phyloP scores from a whole-genome alignment of 345 rosid species.

The Luvunga scandens region DNA sequence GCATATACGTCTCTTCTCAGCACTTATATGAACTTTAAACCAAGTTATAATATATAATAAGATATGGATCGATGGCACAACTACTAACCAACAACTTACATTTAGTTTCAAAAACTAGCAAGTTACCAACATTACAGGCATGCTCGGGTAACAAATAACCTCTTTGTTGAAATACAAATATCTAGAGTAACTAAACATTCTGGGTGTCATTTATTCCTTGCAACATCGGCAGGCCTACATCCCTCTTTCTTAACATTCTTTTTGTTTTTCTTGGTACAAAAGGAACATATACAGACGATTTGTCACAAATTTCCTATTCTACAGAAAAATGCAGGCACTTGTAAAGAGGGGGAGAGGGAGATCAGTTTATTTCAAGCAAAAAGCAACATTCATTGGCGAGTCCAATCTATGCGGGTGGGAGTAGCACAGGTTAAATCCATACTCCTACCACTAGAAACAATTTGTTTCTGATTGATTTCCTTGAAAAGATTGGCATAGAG shows the following conservation, averaged over 20 bases:
- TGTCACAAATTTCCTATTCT: neutral
- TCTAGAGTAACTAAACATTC: neutral
- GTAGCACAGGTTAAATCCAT: constrained; percentile 4
- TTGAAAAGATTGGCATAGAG: neutral
- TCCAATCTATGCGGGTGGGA: neutral
- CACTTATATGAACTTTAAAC: neutral
- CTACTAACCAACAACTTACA: neutral
- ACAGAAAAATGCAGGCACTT: neutral
- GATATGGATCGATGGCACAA: neutral
- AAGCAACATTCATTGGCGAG: neutral
- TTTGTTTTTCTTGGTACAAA: neutral
- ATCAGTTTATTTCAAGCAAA: constrained; percentile 13
- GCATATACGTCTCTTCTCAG: too few species aligned
- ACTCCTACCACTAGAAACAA: neutral
- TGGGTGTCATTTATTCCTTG: neutral
- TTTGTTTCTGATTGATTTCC: neutral
- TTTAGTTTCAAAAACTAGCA: neutral
- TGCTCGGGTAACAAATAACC: neutral
- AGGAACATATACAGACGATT: neutral
- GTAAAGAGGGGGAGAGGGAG: neutral
- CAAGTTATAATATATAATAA: too few species aligned
- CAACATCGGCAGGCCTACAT: neutral
- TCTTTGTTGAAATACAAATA: neutral
- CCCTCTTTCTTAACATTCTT: neutral
- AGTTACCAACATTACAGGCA: neutral